phyloP scores from a whole-genome alignment of 306 rosid species.

The Vigna nakashimae region DNA sequence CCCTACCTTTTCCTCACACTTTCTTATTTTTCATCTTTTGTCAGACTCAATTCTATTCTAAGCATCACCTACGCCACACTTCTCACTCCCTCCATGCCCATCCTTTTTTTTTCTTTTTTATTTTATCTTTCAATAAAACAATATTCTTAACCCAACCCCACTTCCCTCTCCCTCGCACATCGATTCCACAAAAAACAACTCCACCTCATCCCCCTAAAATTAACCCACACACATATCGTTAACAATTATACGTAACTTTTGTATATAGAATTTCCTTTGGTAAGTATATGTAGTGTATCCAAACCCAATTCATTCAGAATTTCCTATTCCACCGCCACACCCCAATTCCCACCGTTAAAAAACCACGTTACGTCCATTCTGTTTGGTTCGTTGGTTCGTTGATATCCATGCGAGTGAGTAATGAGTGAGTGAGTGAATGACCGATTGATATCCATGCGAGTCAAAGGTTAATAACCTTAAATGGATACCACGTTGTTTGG shows the following conservation, averaged over 20 bases:
- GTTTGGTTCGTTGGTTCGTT: background rate
- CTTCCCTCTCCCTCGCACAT: conserved; percentile 50
- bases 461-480: conserved; percentile 34
- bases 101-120: background rate
- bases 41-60: conserved; percentile 70
- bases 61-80: conserved; percentile 48
- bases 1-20: conserved; percentile 64
- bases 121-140: background rate
- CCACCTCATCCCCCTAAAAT: conserved; percentile 36
- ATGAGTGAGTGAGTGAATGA: too few species aligned
- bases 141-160: conserved; percentile 42
- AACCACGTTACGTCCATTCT: conserved; percentile 22
- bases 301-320: background rate
- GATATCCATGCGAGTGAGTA: too few species aligned
- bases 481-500: conserved; percentile 96
- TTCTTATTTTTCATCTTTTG: conserved; percentile 67
- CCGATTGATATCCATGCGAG: background rate
- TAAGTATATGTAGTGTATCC: background rate
- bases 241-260: conserved; percentile 1
- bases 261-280: background rate
- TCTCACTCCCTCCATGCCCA: background rate
- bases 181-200: conserved; percentile 55
- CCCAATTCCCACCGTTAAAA: conserved; percentile 3
- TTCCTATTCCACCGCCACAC: background rate
- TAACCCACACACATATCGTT: background rate